Base-by-base conservation (phyloP, 148 eudicot genomes). In the Amaranthus cruentus region DNA sequence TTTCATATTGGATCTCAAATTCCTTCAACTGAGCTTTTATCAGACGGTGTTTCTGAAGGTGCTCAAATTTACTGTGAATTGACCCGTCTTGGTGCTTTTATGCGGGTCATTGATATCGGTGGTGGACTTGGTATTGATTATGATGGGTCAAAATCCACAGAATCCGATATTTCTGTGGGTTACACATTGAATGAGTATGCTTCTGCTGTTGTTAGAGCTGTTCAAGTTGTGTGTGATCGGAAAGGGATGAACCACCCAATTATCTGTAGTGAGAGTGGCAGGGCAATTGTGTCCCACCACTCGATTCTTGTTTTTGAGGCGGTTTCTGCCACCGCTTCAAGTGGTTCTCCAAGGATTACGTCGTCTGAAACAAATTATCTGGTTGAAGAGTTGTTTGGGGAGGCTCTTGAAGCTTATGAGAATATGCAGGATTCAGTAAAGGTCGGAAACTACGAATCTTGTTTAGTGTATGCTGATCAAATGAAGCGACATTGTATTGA, bases 1-100 rank as follows among this genome's bases (percentile, higher is more conserved):
- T 95, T 95, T 54, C 98, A 95, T 50, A 95, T 95, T 48, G 97
- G 98, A n/a, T 95, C 98, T 2, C 98, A 95, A 83, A 95, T 95
- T 54, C 98, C 97, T 0, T 73, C 90, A 0, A 95, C 97, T 2
- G 60, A 80, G 4, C 72, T 95, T 44, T 74, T 95, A 3, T 61
- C 87, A 0, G 98, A 95, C 44, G 96, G 98, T 12, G 93, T 91
- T 0, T 75, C 89, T 0, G 98, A 95, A 70, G 98, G 89, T 2
- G 89, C 98, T 3, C 97, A 95, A 68, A 73, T 95, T 69, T 95
- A 88, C 68, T 84, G 90, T 61, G 97, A 91, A 65, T 73, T 95
- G 13, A 87, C 83, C 71, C 89, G 97, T 18, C 78, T 91, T 3
- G 98, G 98, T 11, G 98, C 98, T 12, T 13, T 66, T 11, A 95